Evolutionary conservation across 768 basidiomycete genomes (phyloP).

Genomic region (Xerocomus potaroensis): DNA sequence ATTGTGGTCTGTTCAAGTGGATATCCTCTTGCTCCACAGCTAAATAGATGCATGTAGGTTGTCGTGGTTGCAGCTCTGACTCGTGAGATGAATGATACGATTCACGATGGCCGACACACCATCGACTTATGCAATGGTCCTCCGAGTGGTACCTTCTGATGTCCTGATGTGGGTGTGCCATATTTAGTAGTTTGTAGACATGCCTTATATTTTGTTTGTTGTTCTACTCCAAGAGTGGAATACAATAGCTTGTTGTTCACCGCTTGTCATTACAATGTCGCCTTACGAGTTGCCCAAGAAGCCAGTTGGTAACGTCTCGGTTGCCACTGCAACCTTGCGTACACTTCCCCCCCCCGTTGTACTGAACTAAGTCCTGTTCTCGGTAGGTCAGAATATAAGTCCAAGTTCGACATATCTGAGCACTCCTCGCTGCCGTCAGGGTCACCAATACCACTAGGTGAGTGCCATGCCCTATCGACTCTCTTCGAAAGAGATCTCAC

Average conservation of each 20-base stretch:
- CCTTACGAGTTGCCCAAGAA: background rate
- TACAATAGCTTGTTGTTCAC: too few relatives aligned
- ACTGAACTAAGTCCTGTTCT: constrained; percentile 17
- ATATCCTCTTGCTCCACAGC: constrained; percentile 1
- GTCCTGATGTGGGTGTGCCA: too few relatives aligned
- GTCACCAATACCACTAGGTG: constrained; percentile 23
- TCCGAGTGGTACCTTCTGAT: too few relatives aligned
- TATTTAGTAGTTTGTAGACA: too few relatives aligned
- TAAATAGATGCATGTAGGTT: constrained; percentile 48
- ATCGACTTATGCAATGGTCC: too few relatives aligned
- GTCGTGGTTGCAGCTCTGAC: constrained; percentile 88
- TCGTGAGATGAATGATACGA: constrained; percentile 40
- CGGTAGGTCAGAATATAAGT: constrained; percentile 23
- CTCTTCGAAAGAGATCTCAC: constrained; percentile 5
- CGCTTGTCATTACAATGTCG: background rate
- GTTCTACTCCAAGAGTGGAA: too few relatives aligned
- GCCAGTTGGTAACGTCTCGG: constrained; percentile 4
- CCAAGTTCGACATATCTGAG: constrained; percentile 1
- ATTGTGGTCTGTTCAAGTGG: constrained; percentile 71
- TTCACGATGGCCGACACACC: background rate
- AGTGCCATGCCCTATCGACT: constrained; percentile 10
- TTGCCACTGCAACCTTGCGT: constrained; percentile 23
- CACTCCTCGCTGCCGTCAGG: constrained; percentile 22
- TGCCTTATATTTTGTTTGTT: too few relatives aligned
- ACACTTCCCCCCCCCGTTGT: constrained; percentile 18